Evolutionary conservation across 139 green algal genomes (phyloP).

Genomic region (Edaphochlamys debaryana): DNA sequence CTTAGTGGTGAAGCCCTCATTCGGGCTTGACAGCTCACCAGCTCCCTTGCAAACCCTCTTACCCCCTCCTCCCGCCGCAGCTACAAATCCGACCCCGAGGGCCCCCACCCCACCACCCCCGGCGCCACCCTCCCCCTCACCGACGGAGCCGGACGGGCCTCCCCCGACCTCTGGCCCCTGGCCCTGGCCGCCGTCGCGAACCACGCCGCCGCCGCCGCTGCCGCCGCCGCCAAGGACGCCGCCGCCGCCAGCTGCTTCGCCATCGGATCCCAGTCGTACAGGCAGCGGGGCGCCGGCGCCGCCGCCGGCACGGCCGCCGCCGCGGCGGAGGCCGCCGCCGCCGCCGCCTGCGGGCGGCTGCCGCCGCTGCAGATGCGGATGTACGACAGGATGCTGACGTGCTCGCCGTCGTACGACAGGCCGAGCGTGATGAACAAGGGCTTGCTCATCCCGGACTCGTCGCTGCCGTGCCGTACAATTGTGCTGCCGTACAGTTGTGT

Average conservation of each 20-base stretch:
- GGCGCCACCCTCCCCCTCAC: background rate
- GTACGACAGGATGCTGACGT: background rate
- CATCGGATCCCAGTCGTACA: too few species aligned
- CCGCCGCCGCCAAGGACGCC: too few species aligned
- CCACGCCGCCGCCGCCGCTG: background rate
- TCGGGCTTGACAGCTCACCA: too few species aligned
- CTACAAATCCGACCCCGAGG: background rate
- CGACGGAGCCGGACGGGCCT: constrained; percentile 10
- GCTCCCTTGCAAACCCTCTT: background rate
- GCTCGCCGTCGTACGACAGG: too few species aligned
- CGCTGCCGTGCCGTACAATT: constrained; percentile 3
- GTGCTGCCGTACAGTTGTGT: constrained; percentile 28
- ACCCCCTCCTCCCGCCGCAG: background rate
- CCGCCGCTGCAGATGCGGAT: constrained; percentile 9
- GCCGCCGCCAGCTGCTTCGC: too few species aligned
- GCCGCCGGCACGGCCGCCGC: too few species aligned
- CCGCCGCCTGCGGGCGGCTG: too few species aligned
- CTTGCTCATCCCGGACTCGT: constrained; percentile 2
- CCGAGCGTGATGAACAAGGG: background rate
- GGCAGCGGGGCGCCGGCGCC: too few species aligned
- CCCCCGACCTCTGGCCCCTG: constrained; percentile 2
- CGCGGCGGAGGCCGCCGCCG: too few species aligned
- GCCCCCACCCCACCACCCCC: background rate
- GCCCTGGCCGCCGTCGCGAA: background rate
- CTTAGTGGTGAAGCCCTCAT: too few species aligned